Percentiles rank a stretch among this genome's conserved stretches.
Conservation (phyloP, 768 basidiomycete genomes). For the Kwoniella sp. region DNA sequence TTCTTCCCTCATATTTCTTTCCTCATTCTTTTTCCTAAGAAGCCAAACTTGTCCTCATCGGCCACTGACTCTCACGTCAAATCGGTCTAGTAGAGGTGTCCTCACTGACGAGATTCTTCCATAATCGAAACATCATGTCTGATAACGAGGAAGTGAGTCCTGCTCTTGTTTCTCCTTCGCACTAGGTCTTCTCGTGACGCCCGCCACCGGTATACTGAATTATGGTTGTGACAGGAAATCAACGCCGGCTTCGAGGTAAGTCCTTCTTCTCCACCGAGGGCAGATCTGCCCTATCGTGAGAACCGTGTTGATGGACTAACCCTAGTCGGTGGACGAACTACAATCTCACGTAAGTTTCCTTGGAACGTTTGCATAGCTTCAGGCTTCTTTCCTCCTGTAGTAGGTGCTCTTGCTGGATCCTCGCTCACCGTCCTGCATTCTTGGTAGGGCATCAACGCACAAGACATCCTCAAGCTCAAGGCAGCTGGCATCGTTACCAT, state of each 20-base stretch:
- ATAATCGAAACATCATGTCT: too few species aligned
- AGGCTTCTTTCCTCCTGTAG: neutral
- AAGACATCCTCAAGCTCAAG: conserved; percentile 93
- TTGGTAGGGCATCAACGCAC: conserved; percentile 83
- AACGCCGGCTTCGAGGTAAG: conserved; percentile 25
- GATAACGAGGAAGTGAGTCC: conserved; percentile 42
- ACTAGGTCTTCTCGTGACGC: too few species aligned
- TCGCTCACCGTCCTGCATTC: neutral
- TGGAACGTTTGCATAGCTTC: neutral
- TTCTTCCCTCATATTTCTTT: conserved; percentile 10
- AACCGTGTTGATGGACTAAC: neutral
- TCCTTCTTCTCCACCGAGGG: too few species aligned
- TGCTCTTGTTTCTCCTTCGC: too few species aligned
- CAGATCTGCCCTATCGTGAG: neutral
- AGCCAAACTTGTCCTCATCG: too few species aligned
- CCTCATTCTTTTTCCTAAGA: neutral
- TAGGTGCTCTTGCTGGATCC: neutral
- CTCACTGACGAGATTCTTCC: too few species aligned
- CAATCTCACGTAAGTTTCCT: conserved; percentile 43
- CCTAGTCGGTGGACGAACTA: conserved; percentile 49
- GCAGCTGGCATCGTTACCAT: conserved; percentile 58
- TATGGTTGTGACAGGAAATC: conserved; percentile 3
- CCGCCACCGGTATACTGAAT: neutral
- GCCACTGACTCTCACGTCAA: too few species aligned
- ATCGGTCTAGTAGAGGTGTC: too few species aligned